A percentile compares a stretch with the other conserved stretches of the same genome.
Evolutionary conservation across 306 rosid species (phyloP).

Genomic region (Sechiopsis laciniata): DNA sequence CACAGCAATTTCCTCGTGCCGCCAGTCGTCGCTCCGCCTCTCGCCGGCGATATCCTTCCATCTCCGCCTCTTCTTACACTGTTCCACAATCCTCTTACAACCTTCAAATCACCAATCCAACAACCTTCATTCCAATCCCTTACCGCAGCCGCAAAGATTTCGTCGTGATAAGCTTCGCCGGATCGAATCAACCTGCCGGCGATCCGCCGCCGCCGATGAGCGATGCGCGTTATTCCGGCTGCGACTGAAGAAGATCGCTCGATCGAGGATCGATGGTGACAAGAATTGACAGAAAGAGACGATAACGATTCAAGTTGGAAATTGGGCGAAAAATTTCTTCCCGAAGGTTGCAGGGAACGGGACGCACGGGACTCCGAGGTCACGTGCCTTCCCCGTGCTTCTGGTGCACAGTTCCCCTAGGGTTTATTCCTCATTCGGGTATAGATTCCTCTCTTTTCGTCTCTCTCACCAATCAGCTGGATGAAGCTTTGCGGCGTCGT

Average conservation of each 20-base stretch:
- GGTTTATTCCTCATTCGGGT: conserved; percentile 19
- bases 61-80: neutral
- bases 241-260: conserved; percentile 4
- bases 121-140: neutral
- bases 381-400: conserved; percentile 22
- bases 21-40: conserved; percentile 3
- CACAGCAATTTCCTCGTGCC: neutral
- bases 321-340: neutral
- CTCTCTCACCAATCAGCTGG: neutral
- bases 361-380: conserved; percentile 20
- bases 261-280: neutral
- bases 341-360: neutral
- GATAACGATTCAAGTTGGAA: neutral
- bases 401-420: conserved; percentile 12
- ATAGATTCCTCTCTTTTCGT: neutral
- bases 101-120: neutral
- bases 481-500: conserved; percentile 20
- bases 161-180: neutral
- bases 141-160: neutral
- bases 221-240: neutral
- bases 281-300: neutral
- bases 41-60: conserved; percentile 5
- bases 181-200: conserved; percentile 5
- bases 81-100: neutral
- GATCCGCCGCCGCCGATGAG: conserved; percentile 14